These are phyloP conservation scores for Canariomyces notabilis DNA, from an alignment of 2,329 filamentous ascomycete genomes.

Conservation along the genomic window DNA sequence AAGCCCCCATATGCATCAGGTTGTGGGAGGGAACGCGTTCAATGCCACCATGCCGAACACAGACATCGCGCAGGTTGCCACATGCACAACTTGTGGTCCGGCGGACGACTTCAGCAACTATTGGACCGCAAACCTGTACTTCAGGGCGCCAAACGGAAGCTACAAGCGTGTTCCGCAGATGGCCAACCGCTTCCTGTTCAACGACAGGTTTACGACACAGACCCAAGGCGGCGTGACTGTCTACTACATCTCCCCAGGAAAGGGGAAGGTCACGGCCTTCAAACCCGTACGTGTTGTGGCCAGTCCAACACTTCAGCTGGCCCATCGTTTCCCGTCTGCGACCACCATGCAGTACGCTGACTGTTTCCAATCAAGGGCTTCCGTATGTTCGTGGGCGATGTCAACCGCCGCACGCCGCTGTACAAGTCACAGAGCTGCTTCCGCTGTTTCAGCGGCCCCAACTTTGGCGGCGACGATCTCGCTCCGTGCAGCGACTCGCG, in stretches of 20 bases:
- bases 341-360: constrained; percentile 32
- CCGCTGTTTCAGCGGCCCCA: constrained; percentile 39
- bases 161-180: constrained; percentile 33
- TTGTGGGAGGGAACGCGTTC: constrained; percentile 33
- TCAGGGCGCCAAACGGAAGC: constrained; percentile 32
- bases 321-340: no score
- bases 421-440: constrained; percentile 36
- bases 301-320: no score
- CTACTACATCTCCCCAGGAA: constrained; percentile 40
- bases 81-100: constrained; percentile 38
- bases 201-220: constrained; percentile 37
- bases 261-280: constrained; percentile 40
- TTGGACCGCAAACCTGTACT: constrained; percentile 33
- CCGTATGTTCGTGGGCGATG: constrained; percentile 43
- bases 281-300: constrained; percentile 51
- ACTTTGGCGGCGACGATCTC: constrained; percentile 40
- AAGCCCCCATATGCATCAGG: constrained; percentile 16
- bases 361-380: constrained; percentile 39
- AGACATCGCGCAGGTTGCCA: constrained; percentile 33
- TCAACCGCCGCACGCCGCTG: constrained; percentile 28
- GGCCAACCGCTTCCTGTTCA: constrained; percentile 30
- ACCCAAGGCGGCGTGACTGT: constrained; percentile 40
- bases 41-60: constrained; percentile 37
- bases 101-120: constrained; percentile 33
- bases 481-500: constrained; percentile 31